Base-by-base conservation (phyloP, 2,329 filamentous ascomycete genomes). In the Talaromyces atroroseus region DNA sequence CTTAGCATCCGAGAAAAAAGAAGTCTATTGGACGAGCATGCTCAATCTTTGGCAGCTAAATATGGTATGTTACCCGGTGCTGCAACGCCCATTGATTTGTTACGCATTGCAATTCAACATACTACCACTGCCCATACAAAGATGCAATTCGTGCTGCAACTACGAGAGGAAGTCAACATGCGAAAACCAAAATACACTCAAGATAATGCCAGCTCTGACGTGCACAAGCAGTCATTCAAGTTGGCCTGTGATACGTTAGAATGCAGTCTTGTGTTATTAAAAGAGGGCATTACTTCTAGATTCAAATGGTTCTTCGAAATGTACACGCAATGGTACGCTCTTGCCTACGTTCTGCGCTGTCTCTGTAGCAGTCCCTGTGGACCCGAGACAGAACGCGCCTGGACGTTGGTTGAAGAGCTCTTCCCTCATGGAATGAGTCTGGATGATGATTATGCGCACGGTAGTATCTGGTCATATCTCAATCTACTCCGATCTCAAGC, bases 281-380 rank as follows among this genome's bases (percentile, higher is more conserved):
- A 58, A 10, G 56, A 48, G 26, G 59, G 38, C 11, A 24, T 58
- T 29, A 40, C 55, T 26, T 57, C 48, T n/a, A 51, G 58, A 49
- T 59, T 58, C 42, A 59, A 58, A 48, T 64, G 60, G 60, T 55
- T 63, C 11, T 62, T 62, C 57, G 57, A 29, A 5, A 62, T 56
- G 26, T 64, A 60, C 47, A 61, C 58, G 11, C 62, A 57, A 49
- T 63, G 62, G 62, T 62, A 62, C 45, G 61, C 60, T 29, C 55
- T 64, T 18, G 57, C 60, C n/a, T 62, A 62, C 38, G 58, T 64
- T 53, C 36, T 64, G 24, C 61, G 60, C 45, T 62, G 60, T 49
- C 60, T 63, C 5, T 56, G 52, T 52, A 54, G 36, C 24, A 61
- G 21, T 29, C 58, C 59, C 14, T 26, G 52, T 45, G 60, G 50